These are phyloP conservation scores for Vanderwaltozyma verrucispora DNA, from an alignment of 805 yeast genomes.

Conservation along the genomic window DNA sequence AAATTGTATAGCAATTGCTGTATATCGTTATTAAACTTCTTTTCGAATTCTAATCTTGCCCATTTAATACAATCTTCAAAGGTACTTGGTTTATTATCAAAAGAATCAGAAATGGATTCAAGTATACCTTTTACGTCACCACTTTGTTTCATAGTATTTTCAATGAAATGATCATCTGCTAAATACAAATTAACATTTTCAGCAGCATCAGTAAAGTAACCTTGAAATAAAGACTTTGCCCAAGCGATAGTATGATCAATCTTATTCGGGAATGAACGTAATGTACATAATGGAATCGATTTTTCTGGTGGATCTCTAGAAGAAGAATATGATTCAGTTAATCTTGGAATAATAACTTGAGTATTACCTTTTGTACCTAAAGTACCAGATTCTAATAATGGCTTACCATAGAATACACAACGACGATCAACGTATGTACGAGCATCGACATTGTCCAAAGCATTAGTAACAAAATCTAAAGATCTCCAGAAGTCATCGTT, in stretches of 20 bases:
- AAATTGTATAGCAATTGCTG: conserved; percentile 85
- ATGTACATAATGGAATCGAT: conserved; percentile 92
- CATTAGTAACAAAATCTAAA: conserved; percentile 88
- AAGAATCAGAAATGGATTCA: conserved; percentile 66
- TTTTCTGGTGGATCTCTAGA: conserved; percentile 99
- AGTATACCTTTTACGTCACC: conserved; percentile 85
- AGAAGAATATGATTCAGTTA: conserved; percentile 93
- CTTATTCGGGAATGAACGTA: conserved; percentile 95
- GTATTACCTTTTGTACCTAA: conserved; percentile 98
- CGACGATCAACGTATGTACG: conserved; percentile 96
- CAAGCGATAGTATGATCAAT: conserved; percentile 99
- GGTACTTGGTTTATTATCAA: conserved; percentile 72
- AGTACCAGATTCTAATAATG: conserved; percentile 92
- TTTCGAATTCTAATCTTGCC: conserved; percentile 88
- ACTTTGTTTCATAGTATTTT: conserved; percentile 79
- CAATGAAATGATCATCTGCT: conserved; percentile 87
- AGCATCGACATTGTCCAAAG: conserved; percentile 95
- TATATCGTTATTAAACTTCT: conserved; percentile 75
- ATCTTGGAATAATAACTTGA: conserved; percentile 86
- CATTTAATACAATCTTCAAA: conserved; percentile 92
- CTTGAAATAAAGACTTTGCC: conserved; percentile 94
- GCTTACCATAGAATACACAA: conserved; percentile 85
- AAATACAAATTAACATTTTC: conserved; percentile 87
- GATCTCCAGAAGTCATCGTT: conserved; percentile 76
- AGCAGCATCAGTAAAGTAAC: conserved; percentile 81